Evolutionary conservation across 2,329 filamentous ascomycete species (phyloP), one percentile per base, ranked within the genome.

Genomic region (Talaromyces sp.): DNA sequence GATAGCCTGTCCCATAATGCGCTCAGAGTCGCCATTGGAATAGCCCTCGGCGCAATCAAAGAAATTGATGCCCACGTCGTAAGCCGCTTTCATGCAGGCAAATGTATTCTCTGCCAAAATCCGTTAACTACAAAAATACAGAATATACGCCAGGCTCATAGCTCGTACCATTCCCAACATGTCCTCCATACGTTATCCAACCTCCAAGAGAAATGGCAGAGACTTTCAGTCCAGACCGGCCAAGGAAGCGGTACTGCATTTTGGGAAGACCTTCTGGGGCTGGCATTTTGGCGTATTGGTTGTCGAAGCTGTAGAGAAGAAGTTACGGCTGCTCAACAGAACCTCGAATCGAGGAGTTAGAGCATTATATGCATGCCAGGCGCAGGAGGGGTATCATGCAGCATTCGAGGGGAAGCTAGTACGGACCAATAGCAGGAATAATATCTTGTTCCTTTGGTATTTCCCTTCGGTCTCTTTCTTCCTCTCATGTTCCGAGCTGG

Each of bases 241-340:
- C 86, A 5, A 89, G 78, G 71, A 84, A 85, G 63, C 86, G 83
- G 72, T 89, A 89, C 66, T 85, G 78, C 86, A 88, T 89, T 15
- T 39, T 40, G 21, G 22, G 39, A 21, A 41, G 17, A 19, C 9
- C 17, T 11, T 41, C 2, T 10, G 17, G 39, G 39, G 19, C 39
- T 41, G 17, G 17, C 39, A 21, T 41, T 4, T 21, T 21, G 17
- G 19, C 17, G 5, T 41, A 17, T 28, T 11, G 11, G 19, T 21
- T 11, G 3, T 41, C 39, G 11, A 19, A 21, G 8, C 9, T 19
- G 17, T 21, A 21, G 39, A 10, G n/a, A 22, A 21, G 2, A 43
- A 25, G 39, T 9, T 11, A 40, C n/a, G n/a, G 9, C 10, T 41
- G 17, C 17, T 41, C 4, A 3, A 13, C 11, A 11, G 13, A 7